Base-by-base conservation (phyloP, 2,329 filamentous ascomycete genomes). In the Sarocladiaceae sp. region DNA sequence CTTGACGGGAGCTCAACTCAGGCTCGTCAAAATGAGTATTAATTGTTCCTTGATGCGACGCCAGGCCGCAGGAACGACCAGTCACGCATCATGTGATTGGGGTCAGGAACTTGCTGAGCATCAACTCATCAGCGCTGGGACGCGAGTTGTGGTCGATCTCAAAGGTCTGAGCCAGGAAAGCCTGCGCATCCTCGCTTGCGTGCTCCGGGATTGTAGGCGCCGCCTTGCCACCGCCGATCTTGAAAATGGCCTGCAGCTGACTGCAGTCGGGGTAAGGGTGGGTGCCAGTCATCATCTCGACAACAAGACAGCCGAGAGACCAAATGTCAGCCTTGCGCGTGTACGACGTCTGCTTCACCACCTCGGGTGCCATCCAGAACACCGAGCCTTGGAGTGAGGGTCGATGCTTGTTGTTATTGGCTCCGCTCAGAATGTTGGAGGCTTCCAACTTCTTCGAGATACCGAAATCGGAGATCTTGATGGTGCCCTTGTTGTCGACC, bases 341-440 rank as follows among this genome's bases (percentile, higher is more conserved):
- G 68, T 98, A 96, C 5, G 89, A 90, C 3, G 91, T 97, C 67
- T 97, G 93, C 58, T 93, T 93, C 50, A 98, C 93, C 16, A 98
- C 93, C 69, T 98, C 93, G 7, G 93, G 93, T 1, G 93, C 93
- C 93, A 98, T 98, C 93, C 93, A 98, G 69, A 96, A 98, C 43
- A 98, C 93, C 20, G 89, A 96, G 12, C 93, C 93, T 64, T 98
- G 93, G 3, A 98, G 78, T 2, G 91, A 97, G 3, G 82, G 80
- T 4, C 81, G 72, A 57, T 85, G 74, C 61, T 80, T 82, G 64
- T 76, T 81, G 64, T 81, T 82, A 58, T 74, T 78, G 58, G 72
- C 83, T 55, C 73, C 83, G 58, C 64, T 81, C 37, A 95, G 79
- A 34, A 96, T 79, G 48, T 90, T 93, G 46, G 88, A 84, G 12